Evolutionary conservation across 441 rosid species (phyloP).

Genomic region (Jatropha multifida): DNA sequence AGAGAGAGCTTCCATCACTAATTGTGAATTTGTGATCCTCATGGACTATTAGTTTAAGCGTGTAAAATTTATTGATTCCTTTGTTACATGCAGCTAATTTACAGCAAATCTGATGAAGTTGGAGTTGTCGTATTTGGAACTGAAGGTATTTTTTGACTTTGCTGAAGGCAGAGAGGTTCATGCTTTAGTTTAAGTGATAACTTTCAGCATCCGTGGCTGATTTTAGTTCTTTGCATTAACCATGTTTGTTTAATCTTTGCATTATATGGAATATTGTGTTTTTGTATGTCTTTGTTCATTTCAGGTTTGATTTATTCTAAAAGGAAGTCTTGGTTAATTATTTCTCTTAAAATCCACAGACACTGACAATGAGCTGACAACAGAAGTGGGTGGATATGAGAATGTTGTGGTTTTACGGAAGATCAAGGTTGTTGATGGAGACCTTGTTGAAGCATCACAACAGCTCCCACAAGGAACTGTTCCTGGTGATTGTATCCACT

Average conservation of each 20-base stretch:
- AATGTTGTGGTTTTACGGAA: constrained; percentile 54
- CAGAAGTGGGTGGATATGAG: constrained; percentile 87
- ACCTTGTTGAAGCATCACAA: constrained; percentile 44
- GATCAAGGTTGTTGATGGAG: constrained; percentile 76
- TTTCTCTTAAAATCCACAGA: constrained; percentile 39
- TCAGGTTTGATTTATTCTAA: not conserved
- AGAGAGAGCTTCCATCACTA: not conserved
- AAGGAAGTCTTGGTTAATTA: constrained; percentile 1
- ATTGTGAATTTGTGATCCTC: no score
- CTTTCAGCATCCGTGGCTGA: not conserved
- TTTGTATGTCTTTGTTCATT: not conserved
- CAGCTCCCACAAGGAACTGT: constrained; percentile 71
- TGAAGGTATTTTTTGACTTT: constrained; percentile 45
- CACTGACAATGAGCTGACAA: constrained; percentile 69
- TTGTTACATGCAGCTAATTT: constrained; percentile 60
- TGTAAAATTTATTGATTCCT: not conserved
- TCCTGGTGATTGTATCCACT: constrained; percentile 89
- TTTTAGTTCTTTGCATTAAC: not conserved
- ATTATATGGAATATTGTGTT: not conserved
- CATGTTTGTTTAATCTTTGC: not conserved
- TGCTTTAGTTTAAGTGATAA: not conserved
- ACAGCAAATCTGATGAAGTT: constrained; percentile 75
- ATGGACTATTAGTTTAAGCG: not conserved
- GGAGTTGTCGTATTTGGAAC: constrained; percentile 89
- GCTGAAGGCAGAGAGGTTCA: not conserved